phyloP scores from a whole-genome alignment of 2,329 filamentous ascomycete genomes.

The Claviceps monticola region DNA sequence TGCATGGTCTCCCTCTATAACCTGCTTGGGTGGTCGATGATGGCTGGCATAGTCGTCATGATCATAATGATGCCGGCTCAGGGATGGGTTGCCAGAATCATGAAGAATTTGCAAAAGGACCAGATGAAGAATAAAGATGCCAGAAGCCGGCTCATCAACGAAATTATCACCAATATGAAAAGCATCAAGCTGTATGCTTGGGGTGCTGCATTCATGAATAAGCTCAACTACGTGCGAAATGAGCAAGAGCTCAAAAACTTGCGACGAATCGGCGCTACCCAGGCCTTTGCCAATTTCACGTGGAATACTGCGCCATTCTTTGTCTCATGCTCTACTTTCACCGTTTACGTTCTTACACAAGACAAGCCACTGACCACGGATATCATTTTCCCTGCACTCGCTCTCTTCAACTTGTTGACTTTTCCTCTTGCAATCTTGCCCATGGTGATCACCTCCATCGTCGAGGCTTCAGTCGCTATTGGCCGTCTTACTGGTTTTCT shows the following conservation, averaged over 20 bases:
- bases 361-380: conserved; percentile 76
- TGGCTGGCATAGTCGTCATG: conserved; percentile 91
- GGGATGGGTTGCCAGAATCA: conserved; percentile 76
- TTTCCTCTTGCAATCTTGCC: conserved; percentile 89
- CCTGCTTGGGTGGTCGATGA: conserved; percentile 87
- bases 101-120: conserved; percentile 86
- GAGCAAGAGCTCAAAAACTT: conserved; percentile 91
- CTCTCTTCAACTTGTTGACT: conserved; percentile 88
- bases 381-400: conserved; percentile 86
- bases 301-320: conserved; percentile 97
- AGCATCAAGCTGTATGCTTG: conserved; percentile 98
- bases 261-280: conserved; percentile 86
- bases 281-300: conserved; percentile 91
- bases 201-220: conserved; percentile 95
- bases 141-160: conserved; percentile 82
- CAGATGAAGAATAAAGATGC: conserved; percentile 99
- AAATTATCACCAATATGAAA: conserved; percentile 99
- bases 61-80: conserved; percentile 95
- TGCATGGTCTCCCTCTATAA: conserved; percentile 96
- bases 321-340: conserved; percentile 92
- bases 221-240: conserved; percentile 90
- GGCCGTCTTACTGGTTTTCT: conserved; percentile 75
- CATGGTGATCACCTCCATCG: conserved; percentile 95
- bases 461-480: conserved; percentile 90
- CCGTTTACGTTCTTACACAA: conserved; percentile 79